phyloP scores from a whole-genome alignment of 306 rosid species.

The Casuarina glauca region DNA sequence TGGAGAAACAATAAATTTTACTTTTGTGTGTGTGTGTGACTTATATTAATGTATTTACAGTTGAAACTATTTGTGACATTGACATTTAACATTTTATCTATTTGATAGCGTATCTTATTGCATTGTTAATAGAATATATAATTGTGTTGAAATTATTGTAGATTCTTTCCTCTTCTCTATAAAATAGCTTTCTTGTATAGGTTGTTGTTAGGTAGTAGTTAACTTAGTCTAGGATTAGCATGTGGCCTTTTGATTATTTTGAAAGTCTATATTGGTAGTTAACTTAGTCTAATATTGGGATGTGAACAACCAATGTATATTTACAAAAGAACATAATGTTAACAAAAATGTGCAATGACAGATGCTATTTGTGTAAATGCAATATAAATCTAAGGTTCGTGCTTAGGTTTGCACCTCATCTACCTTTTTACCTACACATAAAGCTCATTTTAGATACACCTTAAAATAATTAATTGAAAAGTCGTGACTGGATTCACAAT shows the following conservation, averaged over 20 bases:
- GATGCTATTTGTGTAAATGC: not conserved
- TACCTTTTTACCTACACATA: not conserved
- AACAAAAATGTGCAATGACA: not conserved
- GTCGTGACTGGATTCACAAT: too few species aligned
- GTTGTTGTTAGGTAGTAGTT: not conserved
- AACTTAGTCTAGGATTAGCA: not conserved
- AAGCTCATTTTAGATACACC: too few species aligned
- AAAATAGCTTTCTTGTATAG: not conserved
- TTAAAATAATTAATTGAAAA: too few species aligned
- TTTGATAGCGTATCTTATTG: not conserved
- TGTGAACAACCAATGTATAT: not conserved
- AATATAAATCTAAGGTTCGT: not conserved
- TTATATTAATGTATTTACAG: constrained; percentile 9
- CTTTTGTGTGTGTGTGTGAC: not conserved
- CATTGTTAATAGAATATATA: not conserved
- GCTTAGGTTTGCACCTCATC: not conserved
- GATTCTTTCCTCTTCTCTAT: not conserved
- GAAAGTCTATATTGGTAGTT: not conserved
- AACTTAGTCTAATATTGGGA: not conserved
- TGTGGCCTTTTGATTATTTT: not conserved
- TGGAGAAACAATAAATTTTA: constrained; percentile 63
- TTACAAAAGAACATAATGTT: not conserved
- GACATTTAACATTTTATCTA: not conserved
- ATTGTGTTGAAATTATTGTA: not conserved
- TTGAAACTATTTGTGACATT: not conserved